Evolutionary conservation across 228 moss, liverwort and hornwort species (phyloP).

Genomic region (Sphagnum magellanicum): DNA sequence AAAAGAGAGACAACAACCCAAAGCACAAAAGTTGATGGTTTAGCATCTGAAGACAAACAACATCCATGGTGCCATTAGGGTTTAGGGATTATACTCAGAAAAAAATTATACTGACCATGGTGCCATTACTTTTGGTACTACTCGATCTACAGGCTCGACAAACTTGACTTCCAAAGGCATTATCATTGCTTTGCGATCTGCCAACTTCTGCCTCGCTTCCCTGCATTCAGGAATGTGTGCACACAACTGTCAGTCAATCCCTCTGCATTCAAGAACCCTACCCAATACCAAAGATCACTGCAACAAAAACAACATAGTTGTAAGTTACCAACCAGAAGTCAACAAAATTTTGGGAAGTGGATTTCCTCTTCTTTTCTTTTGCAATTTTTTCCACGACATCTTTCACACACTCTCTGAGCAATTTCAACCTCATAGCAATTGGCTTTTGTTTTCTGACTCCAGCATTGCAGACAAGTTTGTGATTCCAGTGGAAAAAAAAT

Average conservation of each 20-base stretch:
- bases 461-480: no score
- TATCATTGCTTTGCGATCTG: slow-evolving; percentile 10
- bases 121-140: slow-evolving; percentile 12
- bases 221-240: neutral
- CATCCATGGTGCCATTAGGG: neutral
- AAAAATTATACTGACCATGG: neutral
- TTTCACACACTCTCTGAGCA: no score
- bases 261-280: neutral
- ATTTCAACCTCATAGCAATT: neutral
- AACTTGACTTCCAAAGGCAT: slow-evolving; percentile 33
- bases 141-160: slow-evolving; percentile 28
- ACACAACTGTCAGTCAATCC: neutral
- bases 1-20: neutral
- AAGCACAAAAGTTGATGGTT: neutral
- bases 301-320: neutral
- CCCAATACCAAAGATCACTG: neutral
- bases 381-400: no score
- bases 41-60: neutral
- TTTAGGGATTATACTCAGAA: neutral
- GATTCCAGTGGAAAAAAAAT: no score
- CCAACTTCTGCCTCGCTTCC: slow-evolving; percentile 20
- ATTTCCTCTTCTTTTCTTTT: no score
- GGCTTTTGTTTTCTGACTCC: no score
- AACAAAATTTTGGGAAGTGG: no score
- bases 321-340: no score